A percentile compares a stretch with the other conserved stretches of the same genome.
Conservation (phyloP, 108 stramenopile genomes). For the Cafeteria roenbergensis region DNA sequence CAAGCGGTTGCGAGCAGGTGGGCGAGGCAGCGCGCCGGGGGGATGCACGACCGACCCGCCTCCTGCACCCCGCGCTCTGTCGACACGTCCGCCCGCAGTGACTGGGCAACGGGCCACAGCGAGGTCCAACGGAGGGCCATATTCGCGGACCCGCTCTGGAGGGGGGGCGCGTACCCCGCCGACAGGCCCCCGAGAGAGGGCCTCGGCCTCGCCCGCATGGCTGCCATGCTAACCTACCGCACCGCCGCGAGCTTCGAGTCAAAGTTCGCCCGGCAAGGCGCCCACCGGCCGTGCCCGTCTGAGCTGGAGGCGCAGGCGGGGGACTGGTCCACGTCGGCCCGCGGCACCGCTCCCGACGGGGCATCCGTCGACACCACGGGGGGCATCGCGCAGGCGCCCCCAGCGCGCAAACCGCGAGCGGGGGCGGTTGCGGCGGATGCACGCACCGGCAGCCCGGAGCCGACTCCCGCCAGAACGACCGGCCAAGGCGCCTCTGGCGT, state of each 20-base stretch:
- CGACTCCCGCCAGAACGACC: too few species aligned
- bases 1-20: too few species aligned
- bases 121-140: background rate
- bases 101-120: background rate
- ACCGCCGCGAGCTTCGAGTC: background rate
- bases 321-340: background rate
- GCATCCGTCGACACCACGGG: background rate
- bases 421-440: background rate
- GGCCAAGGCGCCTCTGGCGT: background rate
- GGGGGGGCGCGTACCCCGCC: background rate
- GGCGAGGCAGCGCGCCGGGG: too few species aligned
- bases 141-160: background rate
- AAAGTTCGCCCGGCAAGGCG: background rate
- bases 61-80: too few species aligned
- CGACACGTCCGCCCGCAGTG: too few species aligned
- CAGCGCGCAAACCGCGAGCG: background rate
- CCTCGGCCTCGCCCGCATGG: background rate
- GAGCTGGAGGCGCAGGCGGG: background rate
- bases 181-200: background rate
- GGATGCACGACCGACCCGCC: too few species aligned
- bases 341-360: background rate
- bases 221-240: background rate
- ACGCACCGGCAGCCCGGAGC: background rate
- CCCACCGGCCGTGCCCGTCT: too few species aligned
- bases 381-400: background rate